Evolutionary conservation across 208 protist genomes (phyloP).

Genomic region (Naegleria gruberi): DNA sequence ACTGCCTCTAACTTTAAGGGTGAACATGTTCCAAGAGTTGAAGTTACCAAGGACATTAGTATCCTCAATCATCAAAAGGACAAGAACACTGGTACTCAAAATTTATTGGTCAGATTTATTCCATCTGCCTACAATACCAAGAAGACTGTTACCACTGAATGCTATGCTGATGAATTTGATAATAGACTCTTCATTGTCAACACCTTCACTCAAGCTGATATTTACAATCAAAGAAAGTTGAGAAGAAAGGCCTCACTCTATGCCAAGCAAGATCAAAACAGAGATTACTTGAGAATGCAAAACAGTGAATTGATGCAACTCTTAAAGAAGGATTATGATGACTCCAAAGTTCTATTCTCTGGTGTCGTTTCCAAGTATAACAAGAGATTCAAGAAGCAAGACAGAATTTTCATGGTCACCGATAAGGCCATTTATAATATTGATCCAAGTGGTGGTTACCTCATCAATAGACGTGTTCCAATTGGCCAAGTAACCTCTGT

Average conservation of each 20-base stretch:
- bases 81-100: neutral
- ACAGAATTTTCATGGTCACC: neutral
- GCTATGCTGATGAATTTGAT: neutral
- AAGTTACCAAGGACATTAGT: neutral
- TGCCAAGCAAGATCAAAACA: neutral
- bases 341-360: neutral
- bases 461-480: neutral
- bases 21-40: neutral
- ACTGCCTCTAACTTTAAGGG: neutral
- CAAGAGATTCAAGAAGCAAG: neutral
- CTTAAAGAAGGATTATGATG: neutral
- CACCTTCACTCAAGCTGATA: neutral
- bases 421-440: neutral
- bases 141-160: neutral
- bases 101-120: neutral
- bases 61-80: neutral
- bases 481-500: neutral
- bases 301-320: neutral
- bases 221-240: neutral
- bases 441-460: constrained; percentile 3
- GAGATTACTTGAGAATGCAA: neutral
- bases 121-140: neutral
- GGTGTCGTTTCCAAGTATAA: neutral
- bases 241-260: neutral
- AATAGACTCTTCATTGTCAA: neutral